phyloP scores from a whole-genome alignment of 1,284 basidiomycete species.

The Leccinum fuscescens region DNA sequence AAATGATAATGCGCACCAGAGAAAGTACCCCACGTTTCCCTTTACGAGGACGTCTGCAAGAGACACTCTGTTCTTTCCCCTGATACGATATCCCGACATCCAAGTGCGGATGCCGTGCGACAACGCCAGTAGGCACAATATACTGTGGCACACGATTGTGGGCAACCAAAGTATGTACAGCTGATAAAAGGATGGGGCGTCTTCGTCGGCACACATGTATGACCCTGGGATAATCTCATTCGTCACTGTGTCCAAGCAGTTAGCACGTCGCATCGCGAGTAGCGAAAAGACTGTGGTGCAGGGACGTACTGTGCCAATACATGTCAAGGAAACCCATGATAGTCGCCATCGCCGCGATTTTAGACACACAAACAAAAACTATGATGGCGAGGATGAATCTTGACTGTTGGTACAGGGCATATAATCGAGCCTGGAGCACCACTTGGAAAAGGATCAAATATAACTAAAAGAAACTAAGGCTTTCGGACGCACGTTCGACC shows the following conservation, averaged over 20 bases:
- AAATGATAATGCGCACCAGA: conserved; percentile 14
- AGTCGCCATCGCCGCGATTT: conserved; percentile 6
- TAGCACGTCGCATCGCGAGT: background rate
- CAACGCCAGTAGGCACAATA: conserved; percentile 16
- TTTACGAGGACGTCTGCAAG: conserved; percentile 15
- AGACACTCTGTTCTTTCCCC: background rate
- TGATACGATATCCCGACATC: conserved; percentile 2
- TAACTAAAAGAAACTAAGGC: background rate
- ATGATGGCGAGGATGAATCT: conserved; percentile 11
- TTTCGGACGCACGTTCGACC: conserved; percentile 14
- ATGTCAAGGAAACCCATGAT: conserved; percentile 5
- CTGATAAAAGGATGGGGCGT: conserved; percentile 6
- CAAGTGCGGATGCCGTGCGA: conserved; percentile 13
- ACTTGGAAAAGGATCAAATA: conserved; percentile 9
- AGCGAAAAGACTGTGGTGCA: background rate
- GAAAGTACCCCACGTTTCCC: conserved; percentile 19
- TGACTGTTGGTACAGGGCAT: conserved; percentile 16
- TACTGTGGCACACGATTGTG: conserved; percentile 9
- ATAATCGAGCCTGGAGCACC: conserved; percentile 17
- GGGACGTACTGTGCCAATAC: conserved; percentile 8
- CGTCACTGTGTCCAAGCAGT: conserved; percentile 2
- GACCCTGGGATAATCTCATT: conserved; percentile 11
- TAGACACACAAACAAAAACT: conserved; percentile 10
- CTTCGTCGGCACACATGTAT: conserved; percentile 18
- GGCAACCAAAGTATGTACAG: conserved; percentile 21